These are phyloP conservation scores for Trametes pubescens DNA, from an alignment of 1,284 basidiomycete genomes.

Conservation along the genomic window DNA sequence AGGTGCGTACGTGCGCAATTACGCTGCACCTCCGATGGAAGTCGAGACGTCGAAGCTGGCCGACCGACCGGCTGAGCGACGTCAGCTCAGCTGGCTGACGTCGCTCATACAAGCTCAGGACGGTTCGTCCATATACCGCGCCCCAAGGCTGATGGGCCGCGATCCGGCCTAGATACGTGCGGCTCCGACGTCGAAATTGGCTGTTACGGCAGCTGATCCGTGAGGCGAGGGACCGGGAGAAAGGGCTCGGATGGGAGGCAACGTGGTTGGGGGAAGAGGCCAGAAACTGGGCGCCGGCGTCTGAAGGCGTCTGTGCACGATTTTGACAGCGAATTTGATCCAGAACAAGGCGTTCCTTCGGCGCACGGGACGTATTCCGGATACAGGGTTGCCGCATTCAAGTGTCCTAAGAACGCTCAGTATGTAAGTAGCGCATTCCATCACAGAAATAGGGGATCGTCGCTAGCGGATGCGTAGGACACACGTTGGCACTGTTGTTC, in stretches of 20 bases:
- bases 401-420: neutral
- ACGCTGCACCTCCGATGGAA: slow-evolving; percentile 9
- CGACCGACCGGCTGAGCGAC: neutral
- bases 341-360: neutral
- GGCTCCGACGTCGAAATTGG: neutral
- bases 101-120: slow-evolving; percentile 4
- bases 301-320: neutral
- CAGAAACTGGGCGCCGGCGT: neutral
- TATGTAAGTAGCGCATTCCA: neutral
- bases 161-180: neutral
- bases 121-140: neutral
- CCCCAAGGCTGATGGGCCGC: too few species aligned
- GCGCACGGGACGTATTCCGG: neutral
- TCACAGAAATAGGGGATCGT: slow-evolving; percentile 1
- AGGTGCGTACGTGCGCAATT: slow-evolving; percentile 7
- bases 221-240: neutral
- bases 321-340: slow-evolving; percentile 10
- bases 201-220: slow-evolving; percentile 10
- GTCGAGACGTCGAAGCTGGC: slow-evolving; percentile 18
- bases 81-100: neutral
- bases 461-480: neutral
- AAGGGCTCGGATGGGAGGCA: neutral
- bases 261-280: neutral
- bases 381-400: neutral
- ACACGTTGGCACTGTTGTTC: neutral